Base-by-base conservation (phyloP, 1,284 basidiomycete species). In the Flammula alnicola region DNA sequence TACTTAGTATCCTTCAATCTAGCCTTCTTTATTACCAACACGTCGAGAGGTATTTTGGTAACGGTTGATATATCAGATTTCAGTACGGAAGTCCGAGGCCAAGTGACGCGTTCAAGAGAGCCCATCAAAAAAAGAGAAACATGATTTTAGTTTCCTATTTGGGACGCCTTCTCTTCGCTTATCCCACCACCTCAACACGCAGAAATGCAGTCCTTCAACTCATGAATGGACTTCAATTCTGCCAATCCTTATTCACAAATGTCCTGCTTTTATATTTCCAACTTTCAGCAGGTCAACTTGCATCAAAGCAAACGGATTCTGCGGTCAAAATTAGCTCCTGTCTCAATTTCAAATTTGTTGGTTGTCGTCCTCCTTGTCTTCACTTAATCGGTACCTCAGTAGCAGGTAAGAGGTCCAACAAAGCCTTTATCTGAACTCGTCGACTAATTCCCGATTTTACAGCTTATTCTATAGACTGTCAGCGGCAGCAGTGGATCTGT, bases 101-200 rank as follows among this genome's bases (percentile, higher is more conserved):
- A n/a, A n/a, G n/a, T n/a, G n/a, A n/a, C n/a, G n/a, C n/a, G n/a
- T n/a, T n/a, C n/a, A n/a, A n/a, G n/a, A n/a, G n/a, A n/a, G n/a
- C n/a, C n/a, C n/a, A n/a, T n/a, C 20, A 17, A 45, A 35, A 37
- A 45, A 36, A 27, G 31, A 32, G 25, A 19, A 45, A 45, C 32
- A 45, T 36, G n/a, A n/a, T n/a, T 41, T 45, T 43, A 30, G 36
- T 48, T 52, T 43, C 55, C 55, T 44, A 14, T 52, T 55, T 47
- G 20, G 50, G 50, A 33, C 37, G 22, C 42, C 51, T 54, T 37
- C 53, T 74, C 55, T 52, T 53, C 40, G 44, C 44, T 53, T 56
- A 49, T 54, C 52, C 52, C 55, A 53, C 51, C 41, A 53, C 48
- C 44, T 41, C 48, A 26, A 20, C 47, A n/a, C 29, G 27, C 44